phyloP scores from a whole-genome alignment of 495 filamentous ascomycete genomes.

The Tuber umbilicatum region DNA sequence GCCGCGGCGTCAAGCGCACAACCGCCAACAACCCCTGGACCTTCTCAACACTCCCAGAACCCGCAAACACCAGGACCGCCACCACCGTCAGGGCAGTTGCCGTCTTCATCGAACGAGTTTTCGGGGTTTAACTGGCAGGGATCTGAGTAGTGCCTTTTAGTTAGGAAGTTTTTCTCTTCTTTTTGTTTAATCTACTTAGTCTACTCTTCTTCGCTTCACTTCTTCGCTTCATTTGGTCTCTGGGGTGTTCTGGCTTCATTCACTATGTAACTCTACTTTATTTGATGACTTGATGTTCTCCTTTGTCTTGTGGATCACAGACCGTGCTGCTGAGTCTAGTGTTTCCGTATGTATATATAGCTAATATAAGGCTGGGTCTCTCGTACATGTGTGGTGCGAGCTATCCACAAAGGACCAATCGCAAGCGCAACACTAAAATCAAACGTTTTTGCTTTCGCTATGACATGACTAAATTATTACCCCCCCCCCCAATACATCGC shows the following conservation, averaged over 20 bases:
- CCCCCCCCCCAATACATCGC: background rate
- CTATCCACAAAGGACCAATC: background rate
- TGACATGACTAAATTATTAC: background rate
- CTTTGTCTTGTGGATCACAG: background rate
- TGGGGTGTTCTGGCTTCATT: background rate
- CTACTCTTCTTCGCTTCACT: background rate
- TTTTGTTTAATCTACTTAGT: background rate
- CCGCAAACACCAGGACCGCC: slow-evolving; percentile 1
- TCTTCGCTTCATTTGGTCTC: slow-evolving; percentile 1
- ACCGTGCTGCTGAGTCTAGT: background rate
- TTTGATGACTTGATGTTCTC: background rate
- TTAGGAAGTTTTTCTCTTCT: background rate
- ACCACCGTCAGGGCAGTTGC: background rate
- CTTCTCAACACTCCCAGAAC: background rate
- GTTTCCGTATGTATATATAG: slow-evolving; percentile 2
- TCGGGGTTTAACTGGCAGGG: background rate
- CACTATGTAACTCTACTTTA: background rate
- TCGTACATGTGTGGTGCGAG: background rate
- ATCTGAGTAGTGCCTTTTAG: background rate
- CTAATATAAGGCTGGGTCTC: background rate
- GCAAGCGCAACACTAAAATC: background rate
- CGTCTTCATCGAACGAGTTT: background rate
- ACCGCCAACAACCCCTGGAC: background rate
- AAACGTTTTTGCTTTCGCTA: background rate
- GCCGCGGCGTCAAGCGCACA: background rate